These are phyloP conservation scores for Tolypocladium pustulatum DNA, from an alignment of 2,329 filamentous ascomycete genomes.

Conservation along the genomic window DNA sequence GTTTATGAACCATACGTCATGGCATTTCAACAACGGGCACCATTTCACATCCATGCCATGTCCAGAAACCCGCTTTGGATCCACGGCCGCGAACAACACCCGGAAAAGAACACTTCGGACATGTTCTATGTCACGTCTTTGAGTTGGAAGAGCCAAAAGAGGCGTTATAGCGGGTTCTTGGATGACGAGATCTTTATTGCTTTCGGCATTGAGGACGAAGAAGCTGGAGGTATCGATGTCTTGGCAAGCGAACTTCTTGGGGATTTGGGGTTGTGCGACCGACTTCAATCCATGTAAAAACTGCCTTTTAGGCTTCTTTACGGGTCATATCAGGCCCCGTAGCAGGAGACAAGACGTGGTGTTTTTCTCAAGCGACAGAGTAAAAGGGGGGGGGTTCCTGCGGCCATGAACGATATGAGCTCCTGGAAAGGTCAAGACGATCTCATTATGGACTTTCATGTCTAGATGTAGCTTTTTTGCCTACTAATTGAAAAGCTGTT, in stretches of 20 bases:
- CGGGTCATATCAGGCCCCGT: too few species aligned
- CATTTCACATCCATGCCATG: constrained; percentile 40
- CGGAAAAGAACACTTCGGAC: constrained; percentile 27
- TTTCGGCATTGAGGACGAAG: constrained; percentile 46
- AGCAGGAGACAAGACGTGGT: too few species aligned
- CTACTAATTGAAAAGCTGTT: too few species aligned
- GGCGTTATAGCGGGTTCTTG: constrained; percentile 43
- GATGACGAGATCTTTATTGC: constrained; percentile 44
- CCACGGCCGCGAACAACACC: constrained; percentile 29
- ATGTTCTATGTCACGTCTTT: constrained; percentile 50
- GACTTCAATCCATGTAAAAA: background rate
- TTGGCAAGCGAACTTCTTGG: constrained; percentile 35
- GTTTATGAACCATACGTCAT: constrained; percentile 47
- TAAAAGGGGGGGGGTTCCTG: too few species aligned
- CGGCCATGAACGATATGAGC: too few species aligned
- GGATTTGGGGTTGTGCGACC: constrained; percentile 18
- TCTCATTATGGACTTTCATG: too few species aligned
- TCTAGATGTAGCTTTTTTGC: too few species aligned
- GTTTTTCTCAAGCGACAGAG: too few species aligned
- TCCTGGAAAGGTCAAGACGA: too few species aligned
- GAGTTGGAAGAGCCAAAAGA: constrained; percentile 37
- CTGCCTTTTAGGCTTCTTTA: background rate
- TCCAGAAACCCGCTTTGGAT: constrained; percentile 44
- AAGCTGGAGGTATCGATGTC: constrained; percentile 39
- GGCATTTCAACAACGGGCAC: constrained; percentile 34